Evolutionary conservation across 495 filamentous ascomycete species (phyloP).

Genomic region (Penicillium lagena): DNA sequence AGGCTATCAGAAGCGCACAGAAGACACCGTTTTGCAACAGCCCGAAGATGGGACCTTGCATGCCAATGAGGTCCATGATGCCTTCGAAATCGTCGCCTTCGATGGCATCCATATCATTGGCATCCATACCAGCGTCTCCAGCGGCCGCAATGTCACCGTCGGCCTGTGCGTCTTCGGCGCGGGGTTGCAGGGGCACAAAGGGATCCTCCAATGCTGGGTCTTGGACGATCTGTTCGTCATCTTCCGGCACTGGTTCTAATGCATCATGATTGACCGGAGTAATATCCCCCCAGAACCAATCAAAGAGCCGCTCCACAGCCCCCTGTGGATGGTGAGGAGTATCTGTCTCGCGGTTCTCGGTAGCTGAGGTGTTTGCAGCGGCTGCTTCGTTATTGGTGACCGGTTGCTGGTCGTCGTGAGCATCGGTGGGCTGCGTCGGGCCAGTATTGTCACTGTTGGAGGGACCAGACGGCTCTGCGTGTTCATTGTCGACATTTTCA

Average conservation of each 20-base stretch:
- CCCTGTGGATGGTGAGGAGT: conserved; percentile 5
- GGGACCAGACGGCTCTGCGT: no score
- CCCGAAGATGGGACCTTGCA: conserved; percentile 86
- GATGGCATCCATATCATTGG: conserved; percentile 51
- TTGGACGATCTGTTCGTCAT: conserved; percentile 54
- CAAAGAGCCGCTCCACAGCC: conserved; percentile 17
- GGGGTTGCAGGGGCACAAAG: conserved; percentile 49
- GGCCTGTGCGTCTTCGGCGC: conserved; percentile 5
- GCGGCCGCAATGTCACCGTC: conserved; percentile 24
- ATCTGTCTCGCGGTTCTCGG: background rate
- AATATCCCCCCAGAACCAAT: conserved; percentile 64
- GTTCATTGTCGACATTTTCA: no score
- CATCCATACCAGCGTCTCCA: conserved; percentile 45
- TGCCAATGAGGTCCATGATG: conserved; percentile 90
- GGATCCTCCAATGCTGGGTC: conserved; percentile 56
- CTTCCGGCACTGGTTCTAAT: conserved; percentile 23
- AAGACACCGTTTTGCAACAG: conserved; percentile 93
- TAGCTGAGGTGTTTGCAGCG: background rate
- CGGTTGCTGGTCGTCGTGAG: no score
- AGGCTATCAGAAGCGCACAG: conserved; percentile 79
- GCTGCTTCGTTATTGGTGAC: background rate
- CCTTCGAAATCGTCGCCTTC: conserved; percentile 98
- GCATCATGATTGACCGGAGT: conserved; percentile 22
- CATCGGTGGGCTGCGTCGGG: no score
- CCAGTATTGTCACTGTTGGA: background rate